Evolutionary conservation across 2,329 filamentous ascomycete genomes (phyloP), one percentile per base, ranked within the genome.

Genomic region (Endothia cerciana): DNA sequence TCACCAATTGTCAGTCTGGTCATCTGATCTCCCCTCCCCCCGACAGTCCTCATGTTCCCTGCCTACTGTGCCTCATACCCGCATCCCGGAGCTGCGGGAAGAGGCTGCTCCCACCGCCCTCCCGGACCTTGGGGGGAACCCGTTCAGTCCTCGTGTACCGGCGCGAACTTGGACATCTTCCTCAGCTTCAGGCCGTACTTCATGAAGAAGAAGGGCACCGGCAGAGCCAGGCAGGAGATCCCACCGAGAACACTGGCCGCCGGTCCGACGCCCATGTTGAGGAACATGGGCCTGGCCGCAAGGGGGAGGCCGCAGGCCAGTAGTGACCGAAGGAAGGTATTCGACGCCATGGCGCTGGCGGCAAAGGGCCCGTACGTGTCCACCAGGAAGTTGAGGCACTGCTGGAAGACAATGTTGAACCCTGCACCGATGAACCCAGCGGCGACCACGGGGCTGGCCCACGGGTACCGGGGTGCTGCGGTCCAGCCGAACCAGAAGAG

Each of bases 291-390:
- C 13, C 49, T 40, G 15, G 47, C 63, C 2, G 73, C 75, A 8
- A 78, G 65, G 1, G 77, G 77, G 17, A 79, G 70, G 10, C 71
- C 75, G 38, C 70, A 76, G 3, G 78, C 81, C 65, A 82, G 69
- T 8, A 81, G 65, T 43, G 76, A 77, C 40, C 82, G 78, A 45
- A 83, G 73, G 69, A 84, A 79, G 1, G 81, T 83, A 66, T 84
- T 83, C 36, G 80, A 81, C 11, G 81, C 79, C 36, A 83, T 78
- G 10, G 82, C 81, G 15, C 78, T 81, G 3, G 82, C 81, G n/a
- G 81, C 81, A 68, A 81, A 82, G 1, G 73, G 67, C 6, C 71
- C 72, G 57, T 78, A 79, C 1, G 73, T 73, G 60, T 80, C 78
- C 25, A 82, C 76, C 1, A 83, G 73, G 58, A 78, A 82, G 67